A percentile compares a stretch with the other conserved stretches of the same genome.
These are phyloP conservation scores for Gastrolobium bilobum DNA, from an alignment of 306 rosid genomes.

Conservation along the genomic window DNA sequence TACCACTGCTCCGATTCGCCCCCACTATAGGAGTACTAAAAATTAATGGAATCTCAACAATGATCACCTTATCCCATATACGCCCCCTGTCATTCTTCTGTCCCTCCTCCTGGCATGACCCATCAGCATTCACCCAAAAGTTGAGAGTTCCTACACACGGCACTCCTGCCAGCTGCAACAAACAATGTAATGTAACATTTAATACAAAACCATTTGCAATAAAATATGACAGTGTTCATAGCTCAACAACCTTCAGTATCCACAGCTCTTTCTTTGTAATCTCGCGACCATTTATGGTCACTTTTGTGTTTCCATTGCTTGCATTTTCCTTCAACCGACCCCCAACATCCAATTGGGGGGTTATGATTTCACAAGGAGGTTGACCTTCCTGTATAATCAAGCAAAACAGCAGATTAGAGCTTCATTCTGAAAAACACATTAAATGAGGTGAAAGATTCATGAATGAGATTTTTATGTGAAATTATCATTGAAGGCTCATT, in stretches of 20 bases:
- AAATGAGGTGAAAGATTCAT: not conserved
- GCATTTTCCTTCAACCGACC: conserved; percentile 58
- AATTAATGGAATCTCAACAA: conserved; percentile 30
- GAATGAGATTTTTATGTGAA: not conserved
- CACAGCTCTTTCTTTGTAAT: conserved; percentile 65
- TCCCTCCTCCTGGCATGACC: conserved; percentile 87
- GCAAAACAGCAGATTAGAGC: conserved; percentile 36
- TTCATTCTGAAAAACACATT: not conserved
- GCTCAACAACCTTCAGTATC: conserved; percentile 67
- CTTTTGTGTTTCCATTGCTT: conserved; percentile 79
- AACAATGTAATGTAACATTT: conserved; percentile 37
- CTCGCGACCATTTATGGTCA: conserved; percentile 67
- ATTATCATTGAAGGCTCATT: not conserved
- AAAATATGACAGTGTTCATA: conserved; percentile 4
- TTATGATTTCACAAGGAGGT: conserved; percentile 70
- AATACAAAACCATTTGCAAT: not conserved
- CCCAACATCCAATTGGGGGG: conserved; percentile 64
- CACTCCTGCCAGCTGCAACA: conserved; percentile 76
- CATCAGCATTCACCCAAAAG: conserved; percentile 81
- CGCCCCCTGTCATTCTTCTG: conserved; percentile 59
- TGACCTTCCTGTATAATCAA: conserved; percentile 67
- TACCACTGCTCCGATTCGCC: too few species aligned
- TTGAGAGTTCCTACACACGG: conserved; percentile 80
- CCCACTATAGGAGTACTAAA: too few species aligned
- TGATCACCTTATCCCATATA: conserved; percentile 83